Conservation (phyloP, 2,329 filamentous ascomycete species). For the Penicillium griseofulvum region DNA sequence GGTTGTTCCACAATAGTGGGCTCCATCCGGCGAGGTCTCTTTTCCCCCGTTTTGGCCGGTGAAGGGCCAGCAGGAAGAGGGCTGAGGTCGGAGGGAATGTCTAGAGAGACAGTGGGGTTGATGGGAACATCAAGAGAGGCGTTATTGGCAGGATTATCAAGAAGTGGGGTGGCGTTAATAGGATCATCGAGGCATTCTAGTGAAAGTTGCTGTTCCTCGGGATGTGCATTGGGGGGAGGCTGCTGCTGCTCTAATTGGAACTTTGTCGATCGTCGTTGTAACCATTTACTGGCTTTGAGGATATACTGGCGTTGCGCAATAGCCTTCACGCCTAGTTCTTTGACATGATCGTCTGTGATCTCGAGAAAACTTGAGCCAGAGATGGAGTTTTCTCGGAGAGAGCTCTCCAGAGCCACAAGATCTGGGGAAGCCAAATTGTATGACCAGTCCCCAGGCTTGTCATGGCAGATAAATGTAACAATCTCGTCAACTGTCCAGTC, state of each 20-base stretch:
- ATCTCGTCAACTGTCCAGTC: not conserved
- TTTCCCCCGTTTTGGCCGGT: not conserved
- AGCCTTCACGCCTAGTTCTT: not conserved
- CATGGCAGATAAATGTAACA: not conserved
- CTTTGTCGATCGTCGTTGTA: not conserved
- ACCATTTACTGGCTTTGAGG: not conserved
- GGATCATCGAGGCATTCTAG: not conserved
- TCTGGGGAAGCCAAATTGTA: not conserved
- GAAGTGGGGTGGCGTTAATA: too few relatives aligned
- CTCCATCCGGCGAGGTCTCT: not conserved
- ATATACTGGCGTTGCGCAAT: not conserved
- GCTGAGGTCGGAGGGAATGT: not conserved
- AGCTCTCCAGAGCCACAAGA: not conserved
- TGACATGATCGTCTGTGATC: not conserved
- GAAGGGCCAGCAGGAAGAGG: not conserved
- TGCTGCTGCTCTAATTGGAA: not conserved
- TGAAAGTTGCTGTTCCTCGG: not conserved
- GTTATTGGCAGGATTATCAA: not conserved
- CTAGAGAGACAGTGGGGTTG: not conserved
- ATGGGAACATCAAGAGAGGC: not conserved
- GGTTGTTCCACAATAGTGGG: not conserved
- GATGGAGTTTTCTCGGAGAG: not conserved
- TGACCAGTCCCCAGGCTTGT: not conserved
- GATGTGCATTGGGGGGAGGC: not conserved
- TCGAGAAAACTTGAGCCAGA: not conserved